A percentile compares a stretch with the other conserved stretches of the same genome.
phyloP scores from a whole-genome alignment of 208 protist species.

The Crithidia sp. region DNA sequence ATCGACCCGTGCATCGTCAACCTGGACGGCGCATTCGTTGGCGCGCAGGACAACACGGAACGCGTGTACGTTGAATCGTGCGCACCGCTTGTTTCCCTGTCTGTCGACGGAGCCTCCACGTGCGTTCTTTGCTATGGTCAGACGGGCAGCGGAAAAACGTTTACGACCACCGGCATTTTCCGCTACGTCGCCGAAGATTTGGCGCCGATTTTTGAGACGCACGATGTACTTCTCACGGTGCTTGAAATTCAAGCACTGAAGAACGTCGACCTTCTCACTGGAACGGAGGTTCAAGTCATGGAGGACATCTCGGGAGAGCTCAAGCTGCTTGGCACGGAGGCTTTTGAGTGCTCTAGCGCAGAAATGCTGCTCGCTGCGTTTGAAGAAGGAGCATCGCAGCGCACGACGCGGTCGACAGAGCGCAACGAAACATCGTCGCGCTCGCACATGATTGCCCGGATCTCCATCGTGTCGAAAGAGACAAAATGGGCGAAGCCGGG shows the following conservation, averaged over 20 bases:
- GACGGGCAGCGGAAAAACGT: slow-evolving; percentile 93
- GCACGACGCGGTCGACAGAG: slow-evolving; percentile 79
- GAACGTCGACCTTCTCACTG: slow-evolving; percentile 84
- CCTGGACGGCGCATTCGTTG: slow-evolving; percentile 83
- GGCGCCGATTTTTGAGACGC: slow-evolving; percentile 58
- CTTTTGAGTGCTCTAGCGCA: slow-evolving; percentile 79
- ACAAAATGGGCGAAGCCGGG: slow-evolving; percentile 86
- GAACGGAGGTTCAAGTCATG: slow-evolving; percentile 77
- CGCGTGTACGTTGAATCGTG: slow-evolving; percentile 82
- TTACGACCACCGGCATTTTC: slow-evolving; percentile 85
- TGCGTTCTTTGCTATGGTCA: slow-evolving; percentile 92
- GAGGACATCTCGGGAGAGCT: slow-evolving; percentile 85
- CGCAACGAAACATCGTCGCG: slow-evolving; percentile 87
- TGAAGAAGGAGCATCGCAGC: slow-evolving; percentile 72
- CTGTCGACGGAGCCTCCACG: slow-evolving; percentile 79
- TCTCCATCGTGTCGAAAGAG: slow-evolving; percentile 80
- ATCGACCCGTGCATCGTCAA: slow-evolving; percentile 77
- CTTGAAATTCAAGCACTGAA: slow-evolving; percentile 82
- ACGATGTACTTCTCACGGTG: slow-evolving; percentile 80
- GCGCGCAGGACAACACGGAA: slow-evolving; percentile 61
- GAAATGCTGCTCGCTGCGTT: slow-evolving; percentile 86
- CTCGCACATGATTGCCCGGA: slow-evolving; percentile 87
- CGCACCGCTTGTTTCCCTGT: slow-evolving; percentile 76
- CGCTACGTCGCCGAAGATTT: slow-evolving; percentile 64
- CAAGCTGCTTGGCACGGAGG: slow-evolving; percentile 73